phyloP scores from a whole-genome alignment of 2,329 filamentous ascomycete species.

The Penicillium sp. region DNA sequence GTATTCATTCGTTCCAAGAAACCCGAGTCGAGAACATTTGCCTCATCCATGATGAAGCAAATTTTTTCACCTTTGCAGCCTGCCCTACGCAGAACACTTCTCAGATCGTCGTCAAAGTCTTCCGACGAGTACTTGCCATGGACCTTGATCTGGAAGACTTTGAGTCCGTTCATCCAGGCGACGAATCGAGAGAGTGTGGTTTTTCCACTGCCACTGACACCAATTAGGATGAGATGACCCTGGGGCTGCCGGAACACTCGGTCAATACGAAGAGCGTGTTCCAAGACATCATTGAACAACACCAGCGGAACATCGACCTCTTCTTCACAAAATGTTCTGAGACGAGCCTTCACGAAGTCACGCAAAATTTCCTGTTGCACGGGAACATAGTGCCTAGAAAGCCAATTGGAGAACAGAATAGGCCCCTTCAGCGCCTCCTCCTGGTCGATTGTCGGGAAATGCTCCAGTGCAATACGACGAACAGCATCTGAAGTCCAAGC shows the following conservation, averaged over 20 bases:
- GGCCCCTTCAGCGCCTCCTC: slow-evolving; percentile 81
- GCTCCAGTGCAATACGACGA: slow-evolving; percentile 75
- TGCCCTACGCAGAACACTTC: slow-evolving; percentile 85
- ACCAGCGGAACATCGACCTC: slow-evolving; percentile 98
- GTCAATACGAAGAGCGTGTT: slow-evolving; percentile 96
- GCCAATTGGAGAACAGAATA: slow-evolving; percentile 98
- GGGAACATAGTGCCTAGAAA: slow-evolving; percentile 96
- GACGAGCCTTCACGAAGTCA: slow-evolving; percentile 93
- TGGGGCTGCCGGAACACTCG: slow-evolving; percentile 97
- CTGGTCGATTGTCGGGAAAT: slow-evolving; percentile 94
- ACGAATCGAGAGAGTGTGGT: slow-evolving; percentile 97
- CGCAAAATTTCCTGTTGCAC: slow-evolving; percentile 92
- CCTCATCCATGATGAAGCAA: slow-evolving; percentile 99
- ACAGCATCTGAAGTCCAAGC: slow-evolving; percentile 92
- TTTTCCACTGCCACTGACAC: slow-evolving; percentile 97
- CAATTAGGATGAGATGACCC: slow-evolving; percentile 95
- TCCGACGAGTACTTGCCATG: slow-evolving; percentile 97
- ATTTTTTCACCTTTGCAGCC: slow-evolving; percentile 99
- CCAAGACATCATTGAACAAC: slow-evolving; percentile 97
- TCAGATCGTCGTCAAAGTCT: slow-evolving; percentile 96
- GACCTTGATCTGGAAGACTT: slow-evolving; percentile 99
- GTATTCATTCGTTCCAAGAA: slow-evolving; percentile 99
- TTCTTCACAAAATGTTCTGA: slow-evolving; percentile 98
- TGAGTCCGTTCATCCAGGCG: slow-evolving; percentile 99
- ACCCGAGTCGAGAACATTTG: slow-evolving; percentile 95